Conservation (phyloP, 805 yeast species). For the Cyberlindnera meyerae region DNA sequence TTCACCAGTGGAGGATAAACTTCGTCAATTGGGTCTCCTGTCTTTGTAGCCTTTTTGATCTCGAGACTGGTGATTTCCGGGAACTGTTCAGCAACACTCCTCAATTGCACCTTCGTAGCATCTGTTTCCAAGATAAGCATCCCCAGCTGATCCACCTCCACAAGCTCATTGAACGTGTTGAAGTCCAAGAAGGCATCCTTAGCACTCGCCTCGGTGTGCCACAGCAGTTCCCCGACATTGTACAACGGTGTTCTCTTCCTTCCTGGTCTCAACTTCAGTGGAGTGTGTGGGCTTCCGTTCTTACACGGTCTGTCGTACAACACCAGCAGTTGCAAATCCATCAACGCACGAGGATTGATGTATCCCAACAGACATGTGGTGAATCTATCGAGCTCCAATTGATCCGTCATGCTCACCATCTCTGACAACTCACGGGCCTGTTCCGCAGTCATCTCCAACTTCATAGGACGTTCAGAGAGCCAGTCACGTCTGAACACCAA, state of each 20-base stretch:
- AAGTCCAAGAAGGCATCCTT: constrained; percentile 1
- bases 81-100: background rate
- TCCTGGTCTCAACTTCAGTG: background rate
- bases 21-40: background rate
- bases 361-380: background rate
- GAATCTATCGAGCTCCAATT: background rate
- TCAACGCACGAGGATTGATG: background rate
- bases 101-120: background rate
- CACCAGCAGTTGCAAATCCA: background rate
- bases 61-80: background rate
- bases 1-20: background rate
- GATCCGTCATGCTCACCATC: background rate
- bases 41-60: background rate
- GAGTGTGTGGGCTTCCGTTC: background rate
- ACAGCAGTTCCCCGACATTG: background rate
- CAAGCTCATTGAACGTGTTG: background rate
- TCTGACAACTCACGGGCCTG: background rate
- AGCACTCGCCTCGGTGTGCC: constrained; percentile 1
- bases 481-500: background rate
- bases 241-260: background rate
- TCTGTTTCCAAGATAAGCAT: background rate
- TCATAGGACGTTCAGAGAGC: background rate
- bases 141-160: background rate
- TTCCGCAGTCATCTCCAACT: background rate
- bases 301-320: background rate